A percentile compares a stretch with the other conserved stretches of the same genome.
phyloP scores from a whole-genome alignment of 805 yeast species.

The Candida morakotiae region DNA sequence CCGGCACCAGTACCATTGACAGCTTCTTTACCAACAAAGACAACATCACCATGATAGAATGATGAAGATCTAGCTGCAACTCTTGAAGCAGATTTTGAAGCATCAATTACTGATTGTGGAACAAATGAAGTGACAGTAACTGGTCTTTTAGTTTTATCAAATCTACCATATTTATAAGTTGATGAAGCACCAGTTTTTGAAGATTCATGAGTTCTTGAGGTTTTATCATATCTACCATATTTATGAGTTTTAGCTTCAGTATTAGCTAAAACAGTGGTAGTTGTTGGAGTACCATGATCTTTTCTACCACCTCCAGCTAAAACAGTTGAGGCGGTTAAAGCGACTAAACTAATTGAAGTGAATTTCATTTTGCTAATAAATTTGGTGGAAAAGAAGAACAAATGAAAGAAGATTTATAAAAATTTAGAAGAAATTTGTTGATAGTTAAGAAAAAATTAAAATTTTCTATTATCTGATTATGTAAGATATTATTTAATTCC shows the following conservation, averaged over 20 bases:
- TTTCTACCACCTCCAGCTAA: conserved; percentile 4
- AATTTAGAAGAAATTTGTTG: no score
- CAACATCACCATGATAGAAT: conserved; percentile 6
- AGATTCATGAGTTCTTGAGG: conserved; percentile 4
- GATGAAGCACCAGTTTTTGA: conserved; percentile 1
- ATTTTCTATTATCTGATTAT: conserved; percentile 1
- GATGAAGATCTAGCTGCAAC: conserved; percentile 6
- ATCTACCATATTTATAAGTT: conserved; percentile 6
- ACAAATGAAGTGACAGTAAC: conserved; percentile 3
- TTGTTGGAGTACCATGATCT: conserved; percentile 5
- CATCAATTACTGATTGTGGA: conserved; percentile 2
- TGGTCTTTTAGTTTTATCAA: conserved; percentile 5
- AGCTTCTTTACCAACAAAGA: conserved; percentile 1
- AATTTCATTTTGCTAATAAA: conserved; percentile 1
- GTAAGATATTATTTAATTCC: neutral
- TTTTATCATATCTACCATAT: conserved; percentile 5
- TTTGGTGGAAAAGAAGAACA: neutral
- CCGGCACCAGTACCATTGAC: conserved; percentile 5
- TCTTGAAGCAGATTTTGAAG: conserved; percentile 3
- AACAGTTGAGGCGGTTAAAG: neutral
- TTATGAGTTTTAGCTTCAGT: conserved; percentile 3
- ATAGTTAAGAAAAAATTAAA: neutral
- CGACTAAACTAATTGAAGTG: conserved; percentile 2
- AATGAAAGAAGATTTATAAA: neutral
- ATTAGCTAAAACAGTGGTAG: conserved; percentile 5